These are phyloP conservation scores for Blastomyces emzantsi DNA, from an alignment of 2,329 filamentous ascomycete genomes.

Conservation along the genomic window DNA sequence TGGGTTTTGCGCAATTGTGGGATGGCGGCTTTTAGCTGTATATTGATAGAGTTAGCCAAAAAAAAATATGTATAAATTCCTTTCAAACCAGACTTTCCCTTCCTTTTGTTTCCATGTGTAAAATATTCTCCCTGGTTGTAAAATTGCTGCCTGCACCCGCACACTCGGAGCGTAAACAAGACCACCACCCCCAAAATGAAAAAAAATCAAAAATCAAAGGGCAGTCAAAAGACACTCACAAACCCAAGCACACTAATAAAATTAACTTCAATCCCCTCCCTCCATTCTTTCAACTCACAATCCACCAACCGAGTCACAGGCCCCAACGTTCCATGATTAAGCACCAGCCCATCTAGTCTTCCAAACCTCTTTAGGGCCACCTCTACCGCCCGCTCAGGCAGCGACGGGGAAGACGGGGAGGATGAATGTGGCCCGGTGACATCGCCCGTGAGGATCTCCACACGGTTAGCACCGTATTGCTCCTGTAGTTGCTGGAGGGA, in stretches of 20 bases:
- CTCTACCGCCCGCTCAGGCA: constrained; percentile 54
- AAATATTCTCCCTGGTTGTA: background rate
- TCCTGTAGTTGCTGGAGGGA: constrained; percentile 47
- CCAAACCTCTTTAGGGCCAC: constrained; percentile 58
- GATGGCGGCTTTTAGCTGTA: constrained; percentile 60
- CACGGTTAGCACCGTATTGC: constrained; percentile 43
- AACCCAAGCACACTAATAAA: constrained; percentile 75
- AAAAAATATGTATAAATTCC: background rate
- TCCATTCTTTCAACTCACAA: constrained; percentile 64
- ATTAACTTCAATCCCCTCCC: constrained; percentile 67
- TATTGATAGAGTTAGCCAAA: constrained; percentile 1
- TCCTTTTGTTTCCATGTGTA: background rate
- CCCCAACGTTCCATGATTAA: constrained; percentile 80
- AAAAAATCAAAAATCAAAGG: background rate
- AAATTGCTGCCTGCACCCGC: background rate
- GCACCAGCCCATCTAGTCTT: constrained; percentile 66
- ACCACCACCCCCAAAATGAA: background rate
- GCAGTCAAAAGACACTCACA: constrained; percentile 41
- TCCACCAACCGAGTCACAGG: constrained; percentile 64
- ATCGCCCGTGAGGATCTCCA: constrained; percentile 51
- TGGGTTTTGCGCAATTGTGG: constrained; percentile 57
- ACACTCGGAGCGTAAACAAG: background rate
- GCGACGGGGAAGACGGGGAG: constrained; percentile 39
- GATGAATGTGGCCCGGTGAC: background rate
- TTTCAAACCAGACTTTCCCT: too few species aligned